Conservation (phyloP, 1,284 basidiomycete genomes). For the Phellinidium pouzarii region DNA sequence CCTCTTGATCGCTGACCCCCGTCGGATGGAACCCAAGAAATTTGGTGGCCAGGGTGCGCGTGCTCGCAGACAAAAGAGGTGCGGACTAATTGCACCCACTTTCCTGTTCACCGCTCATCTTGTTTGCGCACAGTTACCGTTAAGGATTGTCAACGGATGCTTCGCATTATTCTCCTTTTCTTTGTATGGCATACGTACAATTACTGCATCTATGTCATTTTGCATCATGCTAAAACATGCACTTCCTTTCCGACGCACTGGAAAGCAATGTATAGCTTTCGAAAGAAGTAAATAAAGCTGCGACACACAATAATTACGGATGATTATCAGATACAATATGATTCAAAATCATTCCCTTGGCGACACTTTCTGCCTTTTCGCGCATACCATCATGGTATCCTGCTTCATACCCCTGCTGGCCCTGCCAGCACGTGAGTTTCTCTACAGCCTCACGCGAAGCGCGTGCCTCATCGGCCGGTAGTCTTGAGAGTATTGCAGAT, state of each 20-base stretch:
- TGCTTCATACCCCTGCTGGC: slow-evolving; percentile 1
- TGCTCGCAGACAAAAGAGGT: slow-evolving; percentile 94
- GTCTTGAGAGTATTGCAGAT: neutral
- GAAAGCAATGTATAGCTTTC: neutral
- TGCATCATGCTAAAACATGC: slow-evolving; percentile 43
- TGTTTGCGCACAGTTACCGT: slow-evolving; percentile 66
- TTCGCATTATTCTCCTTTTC: slow-evolving; percentile 30
- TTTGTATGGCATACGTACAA: slow-evolving; percentile 38
- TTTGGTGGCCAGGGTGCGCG: slow-evolving; percentile 96
- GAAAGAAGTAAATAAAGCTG: neutral
- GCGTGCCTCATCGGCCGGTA: slow-evolving; percentile 1
- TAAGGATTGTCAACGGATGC: slow-evolving; percentile 38
- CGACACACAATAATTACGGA: neutral
- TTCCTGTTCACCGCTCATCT: slow-evolving; percentile 15
- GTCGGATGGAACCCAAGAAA: slow-evolving; percentile 99
- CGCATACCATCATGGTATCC: slow-evolving; percentile 4
- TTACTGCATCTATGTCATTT: slow-evolving; percentile 31
- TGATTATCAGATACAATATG: neutral
- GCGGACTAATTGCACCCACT: slow-evolving; percentile 24
- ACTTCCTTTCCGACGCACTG: slow-evolving; percentile 9
- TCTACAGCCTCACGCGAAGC: neutral
- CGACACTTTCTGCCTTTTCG: neutral
- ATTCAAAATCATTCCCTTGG: neutral
- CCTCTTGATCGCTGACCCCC: slow-evolving; percentile 95
- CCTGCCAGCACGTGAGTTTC: neutral